These are phyloP conservation scores for Sicyos edulis DNA, from an alignment of 306 rosid genomes.

Conservation along the genomic window DNA sequence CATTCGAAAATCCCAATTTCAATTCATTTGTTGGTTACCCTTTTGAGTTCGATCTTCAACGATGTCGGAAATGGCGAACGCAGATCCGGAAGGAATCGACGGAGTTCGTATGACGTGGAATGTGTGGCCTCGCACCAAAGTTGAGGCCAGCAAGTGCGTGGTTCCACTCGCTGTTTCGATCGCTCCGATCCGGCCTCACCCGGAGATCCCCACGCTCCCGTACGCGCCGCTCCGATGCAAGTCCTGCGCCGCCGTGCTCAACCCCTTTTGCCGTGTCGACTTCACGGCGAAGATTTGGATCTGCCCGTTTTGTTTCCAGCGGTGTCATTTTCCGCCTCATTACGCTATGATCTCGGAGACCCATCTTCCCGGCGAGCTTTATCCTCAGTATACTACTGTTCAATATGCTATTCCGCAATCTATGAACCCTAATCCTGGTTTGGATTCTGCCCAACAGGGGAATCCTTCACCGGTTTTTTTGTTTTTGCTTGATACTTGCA, in stretches of 20 bases:
- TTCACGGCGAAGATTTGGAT: slow-evolving; percentile 95
- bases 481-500: slow-evolving; percentile 75
- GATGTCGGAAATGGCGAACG: slow-evolving; percentile 87
- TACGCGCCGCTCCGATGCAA: slow-evolving; percentile 91
- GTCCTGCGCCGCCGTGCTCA: slow-evolving; percentile 68
- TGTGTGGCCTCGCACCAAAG: slow-evolving; percentile 90
- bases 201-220: slow-evolving; percentile 73
- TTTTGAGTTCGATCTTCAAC: not conserved
- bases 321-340: slow-evolving; percentile 83
- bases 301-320: slow-evolving; percentile 90
- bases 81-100: slow-evolving; percentile 88
- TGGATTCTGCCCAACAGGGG: slow-evolving; percentile 25
- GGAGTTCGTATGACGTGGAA: slow-evolving; percentile 97
- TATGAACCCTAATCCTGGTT: slow-evolving; percentile 26
- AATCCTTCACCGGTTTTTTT: slow-evolving; percentile 64
- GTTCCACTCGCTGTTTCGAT: slow-evolving; percentile 84
- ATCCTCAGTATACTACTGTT: slow-evolving; percentile 81
- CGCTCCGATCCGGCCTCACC: slow-evolving; percentile 66
- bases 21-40: not conserved
- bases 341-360: slow-evolving; percentile 76
- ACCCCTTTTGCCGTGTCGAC: slow-evolving; percentile 76
- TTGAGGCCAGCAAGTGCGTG: slow-evolving; percentile 88
- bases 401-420: slow-evolving; percentile 53
- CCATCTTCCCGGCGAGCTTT: slow-evolving; percentile 88
- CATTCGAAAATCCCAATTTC: not conserved